These are phyloP conservation scores for Aspergillus glaucus DNA, from an alignment of 2,329 filamentous ascomycete species.

Conservation along the genomic window DNA sequence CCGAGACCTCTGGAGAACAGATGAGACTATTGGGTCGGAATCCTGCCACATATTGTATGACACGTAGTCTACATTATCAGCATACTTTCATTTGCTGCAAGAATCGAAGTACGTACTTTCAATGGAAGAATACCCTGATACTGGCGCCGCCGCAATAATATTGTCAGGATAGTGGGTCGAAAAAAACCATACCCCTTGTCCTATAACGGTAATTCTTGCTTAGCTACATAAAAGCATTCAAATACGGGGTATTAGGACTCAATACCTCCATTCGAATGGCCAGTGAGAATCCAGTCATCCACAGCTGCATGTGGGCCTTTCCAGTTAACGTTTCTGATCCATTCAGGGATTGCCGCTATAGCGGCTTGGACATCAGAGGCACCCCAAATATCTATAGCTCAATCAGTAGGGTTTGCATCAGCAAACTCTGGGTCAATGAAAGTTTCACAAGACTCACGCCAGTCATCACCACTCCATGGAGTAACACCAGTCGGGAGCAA, in stretches of 20 bases:
- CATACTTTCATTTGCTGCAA: background rate
- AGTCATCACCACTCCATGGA: slow-evolving; percentile 56
- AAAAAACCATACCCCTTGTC: slow-evolving; percentile 53
- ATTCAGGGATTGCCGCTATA: slow-evolving; percentile 42
- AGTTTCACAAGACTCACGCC: slow-evolving; percentile 38
- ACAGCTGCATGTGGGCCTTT: slow-evolving; percentile 40
- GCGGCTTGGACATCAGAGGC: slow-evolving; percentile 52
- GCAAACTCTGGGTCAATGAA: background rate
- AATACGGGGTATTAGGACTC: background rate
- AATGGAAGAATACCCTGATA: slow-evolving; percentile 55
- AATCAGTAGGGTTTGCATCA: background rate
- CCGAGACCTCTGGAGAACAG: slow-evolving; percentile 44
- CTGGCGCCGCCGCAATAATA: slow-evolving; percentile 50
- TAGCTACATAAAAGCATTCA: background rate
- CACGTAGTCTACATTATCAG: slow-evolving; percentile 44
- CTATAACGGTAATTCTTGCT: slow-evolving; percentile 12
- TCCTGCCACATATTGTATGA: slow-evolving; percentile 52
- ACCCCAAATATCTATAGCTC: slow-evolving; percentile 45
- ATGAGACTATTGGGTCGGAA: slow-evolving; percentile 45
- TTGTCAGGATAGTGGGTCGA: slow-evolving; percentile 53
- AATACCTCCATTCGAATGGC: slow-evolving; percentile 54
- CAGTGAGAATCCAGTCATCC: slow-evolving; percentile 47
- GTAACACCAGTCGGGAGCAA: slow-evolving; percentile 53
- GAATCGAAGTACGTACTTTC: slow-evolving; percentile 28
- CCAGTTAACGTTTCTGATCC: slow-evolving; percentile 48